Evolutionary conservation across 2,329 filamentous ascomycete genomes (phyloP), one percentile per base, ranked within the genome.

Genomic region (Pseudocercospora pini-densiflorae): DNA sequence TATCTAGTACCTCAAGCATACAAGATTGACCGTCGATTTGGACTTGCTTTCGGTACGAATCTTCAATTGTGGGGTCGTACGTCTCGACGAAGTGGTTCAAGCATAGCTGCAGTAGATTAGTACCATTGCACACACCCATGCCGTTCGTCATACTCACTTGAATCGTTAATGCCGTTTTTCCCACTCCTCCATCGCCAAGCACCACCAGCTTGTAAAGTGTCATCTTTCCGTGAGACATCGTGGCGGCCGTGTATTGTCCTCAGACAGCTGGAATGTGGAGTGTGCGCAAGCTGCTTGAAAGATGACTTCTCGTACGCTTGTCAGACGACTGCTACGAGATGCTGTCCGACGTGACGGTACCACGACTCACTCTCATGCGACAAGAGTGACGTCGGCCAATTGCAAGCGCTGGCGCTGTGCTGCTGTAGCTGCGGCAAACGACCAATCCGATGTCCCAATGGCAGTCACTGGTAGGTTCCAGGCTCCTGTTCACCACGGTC

Each of bases 21-120:
- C 94, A 97, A 53, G 94, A 93, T 80, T 97, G 92, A 68, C 90
- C 88, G 78, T 98, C 95, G 80, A 98, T 98, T 77, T 97, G 86
- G 63, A 89, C 87, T 79, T 89, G 88, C 77, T 90, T 90, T 68
- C 88, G 86, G 77, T 90, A 90, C 53, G 88, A 89, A 75, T 90
- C 88, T 79, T 90, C 88, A 74, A 90, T 90, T 66, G 88, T 89
- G 55, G 88, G 88, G 76, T 90, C 88, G 76, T 90, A 90, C 10
- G 93, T 97, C 84, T 98, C 94, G 76, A 98, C 94, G 79, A 99
- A 99, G 82, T 99, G 95, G 81, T 98, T 96, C 77, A 98, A 84
- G 80, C 95, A 98, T 75, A 99, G 86, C 89, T 99, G 75, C 61
- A 68, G 45, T 61, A 36, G n/a, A 21, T 19, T 45, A 70, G 68